These are phyloP conservation scores for Botrytis galanthina DNA, from an alignment of 2,329 filamentous ascomycete species.

Conservation along the genomic window DNA sequence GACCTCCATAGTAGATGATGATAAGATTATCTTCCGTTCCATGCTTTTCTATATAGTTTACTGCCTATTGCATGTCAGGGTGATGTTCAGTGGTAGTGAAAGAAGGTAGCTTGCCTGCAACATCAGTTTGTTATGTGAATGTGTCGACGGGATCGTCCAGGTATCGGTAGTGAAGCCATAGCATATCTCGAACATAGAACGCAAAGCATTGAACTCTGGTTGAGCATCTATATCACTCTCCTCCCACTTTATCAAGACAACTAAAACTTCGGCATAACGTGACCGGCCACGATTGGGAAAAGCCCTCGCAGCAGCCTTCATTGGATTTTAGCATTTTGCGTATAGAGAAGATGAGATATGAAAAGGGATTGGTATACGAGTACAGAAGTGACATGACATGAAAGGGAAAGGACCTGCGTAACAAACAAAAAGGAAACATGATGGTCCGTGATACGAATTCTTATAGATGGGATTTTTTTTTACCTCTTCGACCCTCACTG, in stretches of 20 bases:
- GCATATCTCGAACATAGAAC: constrained; percentile 25
- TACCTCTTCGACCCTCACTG: constrained; percentile 23
- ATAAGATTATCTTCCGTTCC: constrained; percentile 27
- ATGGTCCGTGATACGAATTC: constrained; percentile 16
- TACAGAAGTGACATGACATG: background rate
- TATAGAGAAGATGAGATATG: constrained; percentile 11
- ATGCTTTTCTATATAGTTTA: constrained; percentile 29
- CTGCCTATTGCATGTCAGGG: constrained; percentile 21
- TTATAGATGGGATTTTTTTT: constrained; percentile 4
- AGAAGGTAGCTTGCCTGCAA: constrained; percentile 20
- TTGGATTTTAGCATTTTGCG: constrained; percentile 21
- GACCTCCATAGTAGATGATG: constrained; percentile 32
- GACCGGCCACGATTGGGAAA: constrained; percentile 30
- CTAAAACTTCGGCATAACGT: constrained; percentile 30
- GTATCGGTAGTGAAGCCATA: constrained; percentile 31
- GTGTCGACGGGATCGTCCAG: constrained; percentile 30
- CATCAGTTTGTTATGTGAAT: constrained; percentile 32
- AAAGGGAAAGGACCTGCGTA: constrained; percentile 8
- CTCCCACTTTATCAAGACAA: constrained; percentile 30
- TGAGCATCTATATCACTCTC: constrained; percentile 28
- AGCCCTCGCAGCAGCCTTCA: constrained; percentile 29
- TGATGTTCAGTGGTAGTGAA: background rate
- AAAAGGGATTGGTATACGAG: background rate
- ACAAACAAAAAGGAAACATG: constrained; percentile 5
- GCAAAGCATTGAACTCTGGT: constrained; percentile 27